These are phyloP conservation scores for Purpureocillium takamizusanense DNA, from an alignment of 2,329 filamentous ascomycete genomes.

Conservation along the genomic window DNA sequence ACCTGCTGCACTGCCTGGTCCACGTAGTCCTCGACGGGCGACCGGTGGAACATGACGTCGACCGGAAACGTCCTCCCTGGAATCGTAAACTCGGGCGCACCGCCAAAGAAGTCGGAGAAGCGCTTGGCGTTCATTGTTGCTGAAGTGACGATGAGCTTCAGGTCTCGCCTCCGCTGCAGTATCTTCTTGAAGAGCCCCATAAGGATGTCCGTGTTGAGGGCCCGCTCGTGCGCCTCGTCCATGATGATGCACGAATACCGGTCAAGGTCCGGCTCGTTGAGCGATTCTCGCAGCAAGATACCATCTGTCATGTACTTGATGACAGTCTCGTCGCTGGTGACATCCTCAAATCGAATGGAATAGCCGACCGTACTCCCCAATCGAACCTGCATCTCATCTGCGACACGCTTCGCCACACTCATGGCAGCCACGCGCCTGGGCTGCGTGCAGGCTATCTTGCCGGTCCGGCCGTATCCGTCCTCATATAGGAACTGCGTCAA, in stretches of 20 bases:
- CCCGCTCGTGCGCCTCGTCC: constrained; percentile 97
- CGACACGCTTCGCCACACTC: constrained; percentile 97
- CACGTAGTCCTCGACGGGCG: constrained; percentile 94
- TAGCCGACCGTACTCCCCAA: constrained; percentile 87
- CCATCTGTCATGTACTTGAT: constrained; percentile 99
- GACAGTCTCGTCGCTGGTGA: constrained; percentile 85
- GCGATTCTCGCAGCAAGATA: constrained; percentile 83
- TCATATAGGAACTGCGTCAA: constrained; percentile 93
- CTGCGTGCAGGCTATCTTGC: constrained; percentile 94
- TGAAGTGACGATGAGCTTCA: constrained; percentile 95
- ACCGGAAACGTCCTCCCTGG: constrained; percentile 95
- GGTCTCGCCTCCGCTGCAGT: constrained; percentile 73
- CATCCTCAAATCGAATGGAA: constrained; percentile 96
- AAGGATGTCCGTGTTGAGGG: constrained; percentile 90
- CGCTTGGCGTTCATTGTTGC: constrained; percentile 97
- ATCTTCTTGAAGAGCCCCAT: constrained; percentile 99
- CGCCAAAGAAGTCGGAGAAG: constrained; percentile 93
- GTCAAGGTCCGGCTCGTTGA: constrained; percentile 87
- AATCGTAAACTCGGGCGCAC: constrained; percentile 92
- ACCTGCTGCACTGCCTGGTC: constrained; percentile 96
- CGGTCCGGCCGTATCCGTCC: constrained; percentile 80
- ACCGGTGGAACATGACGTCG: constrained; percentile 90
- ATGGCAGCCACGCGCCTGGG: constrained; percentile 94
- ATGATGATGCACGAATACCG: constrained; percentile 98
- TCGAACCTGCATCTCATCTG: constrained; percentile 94